Evolutionary conservation across 805 yeast genomes (phyloP), one percentile per base, ranked within the genome.

Genomic region (Kazachstania taianensis): DNA sequence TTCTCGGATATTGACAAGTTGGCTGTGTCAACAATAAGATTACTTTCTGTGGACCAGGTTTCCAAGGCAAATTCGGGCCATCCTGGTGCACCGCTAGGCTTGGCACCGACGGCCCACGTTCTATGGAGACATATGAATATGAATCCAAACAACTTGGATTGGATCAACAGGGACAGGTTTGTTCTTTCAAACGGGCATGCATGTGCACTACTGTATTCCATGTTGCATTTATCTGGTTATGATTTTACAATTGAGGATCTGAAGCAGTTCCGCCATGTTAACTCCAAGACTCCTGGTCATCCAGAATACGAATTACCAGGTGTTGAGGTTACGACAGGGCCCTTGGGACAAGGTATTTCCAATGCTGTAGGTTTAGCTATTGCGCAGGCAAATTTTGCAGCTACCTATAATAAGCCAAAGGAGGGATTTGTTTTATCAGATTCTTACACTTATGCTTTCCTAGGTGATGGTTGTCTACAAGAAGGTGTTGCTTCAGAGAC

Each of bases 31-130:
- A 84, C 97, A 51, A 82, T 89, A 68, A 85, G 96, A 69, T 66
- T 79, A 42, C 73, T 89, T 52, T 77, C 97, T 36, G 81, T 82
- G 37, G 98, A 89, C 62, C 77, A 82, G 46, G 94, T 84, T 43
- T 70, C 79, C 41, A 72, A 76, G 65, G 89, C 96, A 53, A 81
- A 89, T 66, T 81, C 95, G 42, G 98, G 98, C 49, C 98, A 89
- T 69, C 98, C 98, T 38, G 98, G 98, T 69, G 97, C 98, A 36
- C 97, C 97, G 54, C 77, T 89, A 75, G 97, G 97, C 45, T 69
- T 89, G 65, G 96, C 98, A 13, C 95, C 96, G 31, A 79, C 87
- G 42, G 94, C 96, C 44, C 96, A 89, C 64, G 79, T 77, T 39
- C 62, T 89, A 45, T 84, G 80, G 76, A 72, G 76, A 62, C 74